Base-by-base conservation (phyloP, 2,329 filamentous ascomycete genomes). In the Trichophyton simii region DNA sequence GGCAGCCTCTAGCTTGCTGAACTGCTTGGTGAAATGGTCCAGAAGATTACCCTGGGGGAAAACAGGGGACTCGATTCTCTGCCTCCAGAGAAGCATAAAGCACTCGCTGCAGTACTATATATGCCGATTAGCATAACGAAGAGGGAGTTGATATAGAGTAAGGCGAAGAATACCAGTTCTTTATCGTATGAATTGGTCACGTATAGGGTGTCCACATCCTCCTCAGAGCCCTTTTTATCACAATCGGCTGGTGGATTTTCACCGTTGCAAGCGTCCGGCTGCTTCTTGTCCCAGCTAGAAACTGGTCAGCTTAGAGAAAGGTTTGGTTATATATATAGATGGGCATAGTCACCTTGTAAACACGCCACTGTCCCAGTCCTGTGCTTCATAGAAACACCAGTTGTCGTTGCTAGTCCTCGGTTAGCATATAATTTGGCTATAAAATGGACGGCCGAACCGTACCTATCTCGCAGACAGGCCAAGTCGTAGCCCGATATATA, bases 31-130 rank as follows among this genome's bases (percentile, higher is more conserved):
- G 20, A 66, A 61, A n/a, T 65, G 63, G 34, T 66, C 62, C 11
- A 58, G 62, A 18, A 65, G 60, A 20, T 64, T 63, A 4, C 62
- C 63, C 8, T 64, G 58, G 42, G 63, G 61, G 34, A 65, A 61
- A 9, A 61, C 46, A 18, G 65, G 63, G 1, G 63, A 65, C 48
- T 64, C 62, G 20, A 66, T 55, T 11, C 63, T 57, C 42, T 66
- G 65, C 31, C 60, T 65, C 65, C 65, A 66, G 5, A 66, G 60
- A 42, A 64, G 58, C 9, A 66, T 55, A 41, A 66, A 66, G 42
- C 65, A 66, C 59, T 66, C 65, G 60, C 63, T 65, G 42, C 65
- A 66, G 48, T 65, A 66, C 65, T 66, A 61, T 3, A 22, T 25
- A 25, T n/a, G 20, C 8, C 28, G 18, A 44, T 20, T 18, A 58